Conservation (phyloP, 345 rosid species). For the Gynandropsis gynandra region DNA sequence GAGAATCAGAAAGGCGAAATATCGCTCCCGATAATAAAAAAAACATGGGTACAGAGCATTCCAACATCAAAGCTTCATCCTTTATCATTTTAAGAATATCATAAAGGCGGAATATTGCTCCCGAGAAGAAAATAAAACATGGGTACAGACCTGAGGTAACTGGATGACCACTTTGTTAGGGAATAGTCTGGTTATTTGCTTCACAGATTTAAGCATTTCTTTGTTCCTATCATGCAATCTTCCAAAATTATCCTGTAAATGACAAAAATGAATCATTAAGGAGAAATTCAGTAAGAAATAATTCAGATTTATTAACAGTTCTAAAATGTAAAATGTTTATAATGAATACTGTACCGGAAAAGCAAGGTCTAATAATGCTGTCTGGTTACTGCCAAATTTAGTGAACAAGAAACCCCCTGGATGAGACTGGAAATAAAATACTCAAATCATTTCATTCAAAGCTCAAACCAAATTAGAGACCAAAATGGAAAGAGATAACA, state of each 20-base stretch:
- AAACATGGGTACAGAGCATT: conserved; percentile 5
- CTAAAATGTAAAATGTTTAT: background rate
- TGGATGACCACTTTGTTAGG: conserved; percentile 97
- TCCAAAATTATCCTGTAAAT: conserved; percentile 73
- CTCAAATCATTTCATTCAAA: conserved; percentile 1
- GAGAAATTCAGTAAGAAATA: conserved; percentile 2
- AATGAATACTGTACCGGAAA: conserved; percentile 55
- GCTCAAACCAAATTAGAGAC: conserved; percentile 3
- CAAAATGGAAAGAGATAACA: conserved; percentile 7
- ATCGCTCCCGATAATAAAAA: background rate
- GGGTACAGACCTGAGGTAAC: conserved; percentile 70
- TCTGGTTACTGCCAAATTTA: conserved; percentile 87
- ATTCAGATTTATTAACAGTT: too few species aligned
- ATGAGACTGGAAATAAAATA: conserved; percentile 59
- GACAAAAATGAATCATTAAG: conserved; percentile 9
- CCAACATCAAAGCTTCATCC: conserved; percentile 83
- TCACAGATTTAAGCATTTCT: conserved; percentile 80
- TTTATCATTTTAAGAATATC: conserved; percentile 29
- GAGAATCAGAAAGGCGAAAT: conserved; percentile 18
- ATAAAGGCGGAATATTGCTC: background rate
- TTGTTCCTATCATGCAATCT: conserved; percentile 83
- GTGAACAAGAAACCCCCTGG: conserved; percentile 90
- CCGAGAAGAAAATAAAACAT: too few species aligned
- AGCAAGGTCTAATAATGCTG: conserved; percentile 84
- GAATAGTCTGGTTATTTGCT: conserved; percentile 81